Conservation (phyloP, 257 asterid species). For the Ocimum tenuiflorum region DNA sequence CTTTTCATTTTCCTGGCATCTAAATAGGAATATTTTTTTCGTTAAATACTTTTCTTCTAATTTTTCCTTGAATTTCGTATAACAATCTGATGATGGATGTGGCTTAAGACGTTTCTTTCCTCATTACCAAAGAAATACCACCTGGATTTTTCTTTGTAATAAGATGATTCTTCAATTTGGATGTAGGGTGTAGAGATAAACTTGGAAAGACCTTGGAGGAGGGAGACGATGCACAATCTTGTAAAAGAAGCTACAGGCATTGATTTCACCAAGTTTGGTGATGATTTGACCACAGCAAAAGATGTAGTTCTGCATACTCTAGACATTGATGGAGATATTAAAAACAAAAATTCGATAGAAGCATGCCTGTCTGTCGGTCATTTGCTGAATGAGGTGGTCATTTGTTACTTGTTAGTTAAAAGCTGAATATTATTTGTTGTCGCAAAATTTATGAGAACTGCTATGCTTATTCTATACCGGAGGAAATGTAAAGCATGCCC, state of each 20-base stretch:
- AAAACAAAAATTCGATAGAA: slow-evolving; percentile 42
- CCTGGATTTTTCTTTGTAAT: background rate
- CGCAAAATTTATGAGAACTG: background rate
- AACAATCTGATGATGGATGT: too few species aligned
- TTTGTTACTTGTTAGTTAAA: background rate
- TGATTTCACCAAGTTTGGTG: slow-evolving; percentile 54
- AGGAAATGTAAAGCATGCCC: background rate
- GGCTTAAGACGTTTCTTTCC: background rate
- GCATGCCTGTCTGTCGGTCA: slow-evolving; percentile 79
- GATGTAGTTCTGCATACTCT: slow-evolving; percentile 44
- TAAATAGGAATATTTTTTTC: background rate
- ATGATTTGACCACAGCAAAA: slow-evolving; percentile 60
- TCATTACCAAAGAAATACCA: background rate
- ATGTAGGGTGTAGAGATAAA: slow-evolving; percentile 72
- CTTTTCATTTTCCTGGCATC: background rate
- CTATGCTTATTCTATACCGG: background rate
- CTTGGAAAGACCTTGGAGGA: slow-evolving; percentile 96
- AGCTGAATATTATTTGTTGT: background rate
- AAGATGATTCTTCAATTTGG: background rate
- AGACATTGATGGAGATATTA: slow-evolving; percentile 31
- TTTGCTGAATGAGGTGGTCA: slow-evolving; percentile 67
- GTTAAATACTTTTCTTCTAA: background rate
- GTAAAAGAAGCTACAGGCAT: slow-evolving; percentile 84
- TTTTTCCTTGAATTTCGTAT: background rate
- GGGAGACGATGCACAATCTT: slow-evolving; percentile 94